Conservation (phyloP, 2,329 filamentous ascomycete genomes). For the Trichophyton simii region DNA sequence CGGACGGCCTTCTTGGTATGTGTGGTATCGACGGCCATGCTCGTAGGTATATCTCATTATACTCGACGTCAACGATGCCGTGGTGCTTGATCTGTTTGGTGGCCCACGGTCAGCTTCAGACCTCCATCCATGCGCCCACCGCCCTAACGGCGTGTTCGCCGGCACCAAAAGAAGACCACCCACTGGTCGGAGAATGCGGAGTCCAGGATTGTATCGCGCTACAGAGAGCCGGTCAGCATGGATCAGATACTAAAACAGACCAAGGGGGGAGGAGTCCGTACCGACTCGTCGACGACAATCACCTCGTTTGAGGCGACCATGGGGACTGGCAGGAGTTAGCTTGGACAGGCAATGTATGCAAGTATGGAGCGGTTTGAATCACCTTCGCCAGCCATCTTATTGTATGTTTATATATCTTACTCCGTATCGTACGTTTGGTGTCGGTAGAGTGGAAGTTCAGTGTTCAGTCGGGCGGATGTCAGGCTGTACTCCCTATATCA, state of each 20-base stretch:
- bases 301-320: neutral
- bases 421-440: neutral
- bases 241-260: neutral
- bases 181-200: conserved; percentile 1
- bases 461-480: neutral
- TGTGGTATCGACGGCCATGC: conserved; percentile 5
- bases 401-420: neutral
- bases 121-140: no score
- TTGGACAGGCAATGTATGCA: neutral
- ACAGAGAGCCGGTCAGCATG: neutral
- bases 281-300: neutral
- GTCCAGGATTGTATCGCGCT: conserved; percentile 3
- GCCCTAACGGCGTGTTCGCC: no score
- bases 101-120: neutral
- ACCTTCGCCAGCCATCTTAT: neutral
- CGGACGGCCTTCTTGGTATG: conserved; percentile 4
- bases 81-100: conserved; percentile 4
- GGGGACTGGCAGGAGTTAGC: neutral
- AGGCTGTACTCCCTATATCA: no score
- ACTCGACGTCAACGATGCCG: conserved; percentile 10
- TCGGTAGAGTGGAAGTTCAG: neutral
- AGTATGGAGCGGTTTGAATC: neutral
- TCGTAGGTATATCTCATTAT: conserved; percentile 7
- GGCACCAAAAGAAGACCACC: neutral
- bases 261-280: neutral